Evolutionary conservation across 805 yeast species (phyloP).

Genomic region (Candida orba): DNA sequence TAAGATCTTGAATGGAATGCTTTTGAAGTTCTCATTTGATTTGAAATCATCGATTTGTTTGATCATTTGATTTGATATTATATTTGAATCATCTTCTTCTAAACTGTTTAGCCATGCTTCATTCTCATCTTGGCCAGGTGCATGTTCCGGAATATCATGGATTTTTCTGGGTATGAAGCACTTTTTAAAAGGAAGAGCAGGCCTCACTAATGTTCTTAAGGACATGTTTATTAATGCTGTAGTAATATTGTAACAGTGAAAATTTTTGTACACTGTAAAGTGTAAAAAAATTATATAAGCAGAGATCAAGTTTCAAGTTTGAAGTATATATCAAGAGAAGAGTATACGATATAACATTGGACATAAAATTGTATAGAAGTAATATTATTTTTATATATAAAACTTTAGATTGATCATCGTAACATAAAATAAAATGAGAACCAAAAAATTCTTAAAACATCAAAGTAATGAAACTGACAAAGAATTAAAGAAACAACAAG

Average conservation of each 20-base stretch:
- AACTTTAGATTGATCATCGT: too few species aligned
- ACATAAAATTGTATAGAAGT: too few species aligned
- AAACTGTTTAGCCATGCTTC: slow-evolving; percentile 33
- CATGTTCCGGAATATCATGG: slow-evolving; percentile 27
- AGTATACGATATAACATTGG: too few species aligned
- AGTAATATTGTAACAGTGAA: too few species aligned
- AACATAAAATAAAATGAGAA: too few species aligned
- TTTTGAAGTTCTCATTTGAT: not conserved
- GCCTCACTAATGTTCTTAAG: not conserved
- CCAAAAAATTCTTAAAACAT: too few species aligned
- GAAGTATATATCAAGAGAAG: too few species aligned
- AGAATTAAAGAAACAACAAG: too few species aligned
- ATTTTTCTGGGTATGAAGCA: not conserved
- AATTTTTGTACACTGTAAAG: not conserved
- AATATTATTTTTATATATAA: too few species aligned
- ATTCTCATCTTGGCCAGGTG: slow-evolving; percentile 36
- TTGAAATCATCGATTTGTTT: slow-evolving; percentile 5
- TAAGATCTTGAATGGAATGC: slow-evolving; percentile 2
- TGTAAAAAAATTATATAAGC: not conserved
- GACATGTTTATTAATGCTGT: not conserved
- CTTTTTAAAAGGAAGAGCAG: not conserved
- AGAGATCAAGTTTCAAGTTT: not conserved
- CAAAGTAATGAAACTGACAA: too few species aligned
- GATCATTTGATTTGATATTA: not conserved
- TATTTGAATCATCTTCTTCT: slow-evolving; percentile 2